Base-by-base conservation (phyloP, 2,329 filamentous ascomycete genomes). In the Trematosphaeria pertusa region DNA sequence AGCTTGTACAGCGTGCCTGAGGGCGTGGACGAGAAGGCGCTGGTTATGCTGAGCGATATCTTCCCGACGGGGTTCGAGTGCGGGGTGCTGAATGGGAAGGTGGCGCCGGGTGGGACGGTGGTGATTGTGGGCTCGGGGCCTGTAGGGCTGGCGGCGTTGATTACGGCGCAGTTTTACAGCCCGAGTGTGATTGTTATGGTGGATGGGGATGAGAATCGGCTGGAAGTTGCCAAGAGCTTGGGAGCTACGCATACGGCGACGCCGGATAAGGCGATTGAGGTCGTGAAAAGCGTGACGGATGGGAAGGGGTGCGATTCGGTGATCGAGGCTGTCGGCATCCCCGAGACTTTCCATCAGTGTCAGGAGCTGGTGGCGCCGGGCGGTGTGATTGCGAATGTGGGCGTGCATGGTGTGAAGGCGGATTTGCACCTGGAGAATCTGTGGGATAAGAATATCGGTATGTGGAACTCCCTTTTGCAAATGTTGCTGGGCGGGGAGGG, bases 271-370 rank as follows among this genome's bases (percentile, higher is more conserved):
- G 67, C 72, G 0, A 64, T 72, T 4, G 67, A 73, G 8, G 53
- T 58, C 3, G 69, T 82, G 2, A 28, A 28, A 28, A 12, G 12
- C 8, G 24, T 12, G 24, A 28, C 80, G 0, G 75, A 75, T n/a
- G 77, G 75, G 1, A 71, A 76, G 41, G 81, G 81, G 0, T 83
- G 79, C 52, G 81, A 85, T 47, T 72, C 78, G 0, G 81, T 85
- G 1, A 81, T 84, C 38, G 82, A 84, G 61, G 81, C 80, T 0
- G 82, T 84, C 1, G 81, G 81, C 1, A 69, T 81, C 7, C 78
- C 79, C 0, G 72, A 71, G 0, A 83, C 78, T 0, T 83, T 84
- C 57, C 71, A 78, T 12, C 65, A 83, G 32, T 79, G 76, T 41
- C 81, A 85, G 61, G 68, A 76, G 6, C 58, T 85, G 18, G 73